phyloP scores from a whole-genome alignment of 345 rosid genomes.

The Melaleuca alternifolia region DNA sequence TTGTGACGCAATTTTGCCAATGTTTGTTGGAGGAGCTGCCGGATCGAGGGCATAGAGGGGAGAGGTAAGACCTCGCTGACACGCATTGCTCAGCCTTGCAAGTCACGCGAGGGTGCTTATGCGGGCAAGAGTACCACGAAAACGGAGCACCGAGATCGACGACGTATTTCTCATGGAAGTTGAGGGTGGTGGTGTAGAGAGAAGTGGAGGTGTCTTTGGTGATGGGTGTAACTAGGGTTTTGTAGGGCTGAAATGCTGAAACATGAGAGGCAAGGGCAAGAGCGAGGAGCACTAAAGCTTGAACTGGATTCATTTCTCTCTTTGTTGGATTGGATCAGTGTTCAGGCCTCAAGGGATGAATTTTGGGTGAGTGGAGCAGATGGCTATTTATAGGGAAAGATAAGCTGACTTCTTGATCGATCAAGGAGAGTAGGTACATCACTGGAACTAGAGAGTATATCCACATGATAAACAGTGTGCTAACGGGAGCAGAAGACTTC shows the following conservation, averaged over 20 bases:
- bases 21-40: neutral
- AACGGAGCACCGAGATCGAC: constrained; percentile 12
- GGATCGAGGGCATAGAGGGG: constrained; percentile 13
- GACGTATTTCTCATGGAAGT: constrained; percentile 8
- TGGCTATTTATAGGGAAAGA: neutral
- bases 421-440: neutral
- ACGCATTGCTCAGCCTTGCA: constrained; percentile 7
- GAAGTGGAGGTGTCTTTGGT: constrained; percentile 18
- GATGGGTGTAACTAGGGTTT: constrained; percentile 16
- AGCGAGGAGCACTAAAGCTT: neutral
- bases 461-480: neutral
- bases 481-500: neutral
- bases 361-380: neutral
- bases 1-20: constrained; percentile 11
- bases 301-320: neutral
- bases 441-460: neutral
- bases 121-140: constrained; percentile 2
- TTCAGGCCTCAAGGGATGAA: neutral
- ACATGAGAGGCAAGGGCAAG: neutral
- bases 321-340: neutral
- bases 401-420: neutral
- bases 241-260: neutral
- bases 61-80: constrained; percentile 1
- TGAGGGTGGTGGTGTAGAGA: constrained; percentile 13
- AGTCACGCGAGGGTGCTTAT: neutral